Conservation (phyloP, 2,329 filamentous ascomycete species). For the Penicillium brevicompactum region DNA sequence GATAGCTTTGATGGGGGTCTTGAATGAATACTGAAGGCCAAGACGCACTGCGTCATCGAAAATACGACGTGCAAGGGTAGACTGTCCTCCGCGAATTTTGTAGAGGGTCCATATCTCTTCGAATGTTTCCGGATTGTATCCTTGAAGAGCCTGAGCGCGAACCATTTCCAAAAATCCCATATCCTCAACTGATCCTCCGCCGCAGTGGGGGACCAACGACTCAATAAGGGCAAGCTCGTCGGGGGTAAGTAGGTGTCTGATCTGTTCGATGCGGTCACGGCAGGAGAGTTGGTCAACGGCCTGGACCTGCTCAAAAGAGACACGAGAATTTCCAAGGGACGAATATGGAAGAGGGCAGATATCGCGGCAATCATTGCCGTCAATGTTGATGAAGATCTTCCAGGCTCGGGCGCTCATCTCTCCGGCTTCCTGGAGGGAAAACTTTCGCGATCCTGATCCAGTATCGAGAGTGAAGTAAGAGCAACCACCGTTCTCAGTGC, state of each 20-base stretch:
- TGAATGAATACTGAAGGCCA: constrained; percentile 31
- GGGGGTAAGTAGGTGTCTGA: constrained; percentile 31
- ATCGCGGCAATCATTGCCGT: constrained; percentile 25
- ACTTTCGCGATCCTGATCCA: constrained; percentile 20
- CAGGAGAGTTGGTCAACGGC: constrained; percentile 28
- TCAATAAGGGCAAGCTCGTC: constrained; percentile 30
- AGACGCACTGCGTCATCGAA: constrained; percentile 28
- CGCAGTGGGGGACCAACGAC: constrained; percentile 28
- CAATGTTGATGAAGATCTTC: constrained; percentile 29
- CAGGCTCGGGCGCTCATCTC: constrained; percentile 22
- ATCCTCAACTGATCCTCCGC: constrained; percentile 28
- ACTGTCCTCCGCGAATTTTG: constrained; percentile 35
- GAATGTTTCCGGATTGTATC: constrained; percentile 25
- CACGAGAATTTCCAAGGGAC: constrained; percentile 14
- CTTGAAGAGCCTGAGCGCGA: constrained; percentile 21
- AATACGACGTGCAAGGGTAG: constrained; percentile 26
- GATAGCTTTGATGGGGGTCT: constrained; percentile 24
- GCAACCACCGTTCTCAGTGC: constrained; percentile 10
- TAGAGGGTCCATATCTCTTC: constrained; percentile 27
- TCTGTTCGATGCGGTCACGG: constrained; percentile 29
- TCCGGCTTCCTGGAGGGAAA: constrained; percentile 30
- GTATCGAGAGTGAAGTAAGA: constrained; percentile 16
- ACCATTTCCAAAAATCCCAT: constrained; percentile 24
- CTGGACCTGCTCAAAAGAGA: constrained; percentile 14
- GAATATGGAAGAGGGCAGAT: constrained; percentile 29